A percentile compares a stretch with the other conserved stretches of the same genome.
These are phyloP conservation scores for Alternaria atra DNA, from an alignment of 2,329 filamentous ascomycete genomes.

Conservation along the genomic window DNA sequence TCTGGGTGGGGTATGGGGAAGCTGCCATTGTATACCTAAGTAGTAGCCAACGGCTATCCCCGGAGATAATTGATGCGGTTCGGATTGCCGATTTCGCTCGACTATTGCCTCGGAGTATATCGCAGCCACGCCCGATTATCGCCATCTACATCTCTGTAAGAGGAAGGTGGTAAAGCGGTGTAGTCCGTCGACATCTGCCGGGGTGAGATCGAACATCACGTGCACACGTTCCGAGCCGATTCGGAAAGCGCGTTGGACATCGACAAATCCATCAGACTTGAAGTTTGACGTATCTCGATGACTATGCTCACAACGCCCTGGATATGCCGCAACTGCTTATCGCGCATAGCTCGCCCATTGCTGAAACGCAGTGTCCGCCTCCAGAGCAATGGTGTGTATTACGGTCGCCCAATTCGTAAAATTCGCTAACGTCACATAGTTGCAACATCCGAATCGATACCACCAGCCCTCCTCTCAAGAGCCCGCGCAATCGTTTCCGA, in stretches of 20 bases:
- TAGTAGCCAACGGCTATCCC: slow-evolving; percentile 36
- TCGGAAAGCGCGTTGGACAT: slow-evolving; percentile 34
- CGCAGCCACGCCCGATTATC: slow-evolving; percentile 12
- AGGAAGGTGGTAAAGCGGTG: slow-evolving; percentile 22
- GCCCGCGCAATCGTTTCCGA: slow-evolving; percentile 65
- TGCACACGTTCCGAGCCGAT: slow-evolving; percentile 30
- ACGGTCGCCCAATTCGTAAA: background rate
- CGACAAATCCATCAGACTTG: slow-evolving; percentile 18
- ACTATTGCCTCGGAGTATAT: slow-evolving; percentile 26
- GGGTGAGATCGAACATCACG: slow-evolving; percentile 30
- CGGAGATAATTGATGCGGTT: slow-evolving; percentile 39
- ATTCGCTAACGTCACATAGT: slow-evolving; percentile 25
- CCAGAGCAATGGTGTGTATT: slow-evolving; percentile 38
- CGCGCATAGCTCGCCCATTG: slow-evolving; percentile 48
- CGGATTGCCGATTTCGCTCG: slow-evolving; percentile 36
- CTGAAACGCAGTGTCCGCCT: slow-evolving; percentile 37
- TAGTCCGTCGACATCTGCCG: slow-evolving; percentile 8
- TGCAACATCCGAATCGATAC: slow-evolving; percentile 52
- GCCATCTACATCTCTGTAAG: slow-evolving; percentile 19
- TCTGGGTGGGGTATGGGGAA: slow-evolving; percentile 15
- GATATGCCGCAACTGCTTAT: slow-evolving; percentile 60
- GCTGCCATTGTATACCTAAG: slow-evolving; percentile 15
- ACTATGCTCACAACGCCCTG: slow-evolving; percentile 54
- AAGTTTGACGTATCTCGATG: slow-evolving; percentile 7
- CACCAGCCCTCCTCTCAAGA: slow-evolving; percentile 63